Percentiles rank a stretch among this genome's conserved stretches.
phyloP scores from a whole-genome alignment of 2,329 filamentous ascomycete genomes.

The Scedosporium boydii region DNA sequence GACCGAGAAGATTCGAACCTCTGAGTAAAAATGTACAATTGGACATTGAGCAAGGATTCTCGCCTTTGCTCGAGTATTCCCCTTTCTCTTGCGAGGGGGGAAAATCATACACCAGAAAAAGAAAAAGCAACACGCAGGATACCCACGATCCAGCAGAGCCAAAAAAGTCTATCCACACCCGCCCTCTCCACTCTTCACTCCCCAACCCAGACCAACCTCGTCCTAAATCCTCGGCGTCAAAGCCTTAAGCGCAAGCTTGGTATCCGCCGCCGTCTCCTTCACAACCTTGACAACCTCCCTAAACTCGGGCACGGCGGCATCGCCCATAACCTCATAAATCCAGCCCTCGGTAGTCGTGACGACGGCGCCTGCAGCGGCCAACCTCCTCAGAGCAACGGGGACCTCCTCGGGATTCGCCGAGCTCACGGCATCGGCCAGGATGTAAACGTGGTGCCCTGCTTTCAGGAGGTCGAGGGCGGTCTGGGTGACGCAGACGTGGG shows the following conservation, averaged over 20 bases:
- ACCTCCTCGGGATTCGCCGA: slow-evolving; percentile 80
- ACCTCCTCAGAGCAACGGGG: slow-evolving; percentile 62
- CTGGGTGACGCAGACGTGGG: slow-evolving; percentile 91
- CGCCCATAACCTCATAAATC: slow-evolving; percentile 81
- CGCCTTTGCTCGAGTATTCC: too few relatives aligned
- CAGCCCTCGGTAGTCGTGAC: slow-evolving; percentile 85
- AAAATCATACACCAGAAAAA: not conserved
- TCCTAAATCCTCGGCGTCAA: slow-evolving; percentile 52
- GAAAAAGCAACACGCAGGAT: too few relatives aligned
- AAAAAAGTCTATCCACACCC: not conserved
- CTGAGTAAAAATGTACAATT: too few relatives aligned
- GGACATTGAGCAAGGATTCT: too few relatives aligned
- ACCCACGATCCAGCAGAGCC: too few relatives aligned
- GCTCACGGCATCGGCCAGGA: slow-evolving; percentile 82
- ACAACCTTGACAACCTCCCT: slow-evolving; percentile 64
- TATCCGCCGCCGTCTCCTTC: slow-evolving; percentile 64
- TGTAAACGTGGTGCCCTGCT: slow-evolving; percentile 70
- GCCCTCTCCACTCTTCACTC: not conserved
- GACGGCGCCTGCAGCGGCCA: slow-evolving; percentile 65
- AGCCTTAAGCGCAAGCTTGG: slow-evolving; percentile 56
- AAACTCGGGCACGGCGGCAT: slow-evolving; percentile 66
- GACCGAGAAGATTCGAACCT: too few relatives aligned
- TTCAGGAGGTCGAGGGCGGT: slow-evolving; percentile 73
- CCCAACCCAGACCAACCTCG: not conserved
- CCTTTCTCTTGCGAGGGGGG: too few relatives aligned